These are phyloP conservation scores for Termitomyces eurrhizus DNA, from an alignment of 768 basidiomycete genomes.

Conservation along the genomic window DNA sequence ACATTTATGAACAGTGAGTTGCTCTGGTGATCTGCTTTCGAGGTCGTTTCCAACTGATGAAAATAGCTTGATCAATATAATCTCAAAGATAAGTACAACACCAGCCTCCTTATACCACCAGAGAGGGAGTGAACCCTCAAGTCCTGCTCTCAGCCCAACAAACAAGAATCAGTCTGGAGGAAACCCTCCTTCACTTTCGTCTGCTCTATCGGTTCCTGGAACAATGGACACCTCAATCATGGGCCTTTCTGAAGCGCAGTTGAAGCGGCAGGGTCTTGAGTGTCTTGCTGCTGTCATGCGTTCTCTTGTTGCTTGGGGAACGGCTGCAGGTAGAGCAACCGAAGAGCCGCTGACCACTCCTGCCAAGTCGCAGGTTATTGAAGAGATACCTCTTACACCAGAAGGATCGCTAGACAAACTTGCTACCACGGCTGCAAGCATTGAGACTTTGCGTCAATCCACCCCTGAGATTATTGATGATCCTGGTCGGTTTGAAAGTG, in stretches of 20 bases:
- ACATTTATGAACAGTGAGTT: constrained; percentile 92
- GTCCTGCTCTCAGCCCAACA: constrained; percentile 56
- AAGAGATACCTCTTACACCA: constrained; percentile 52
- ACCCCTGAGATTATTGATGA: constrained; percentile 88
- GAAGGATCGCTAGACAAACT: constrained; percentile 57
- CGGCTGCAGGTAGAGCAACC: constrained; percentile 41
- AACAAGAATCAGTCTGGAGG: constrained; percentile 37
- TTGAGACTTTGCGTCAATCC: constrained; percentile 56
- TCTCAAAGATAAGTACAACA: constrained; percentile 83
- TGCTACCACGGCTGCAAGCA: constrained; percentile 40
- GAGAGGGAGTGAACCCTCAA: constrained; percentile 53
- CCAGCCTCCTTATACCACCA: constrained; percentile 44
- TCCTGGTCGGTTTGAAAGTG: constrained; percentile 88
- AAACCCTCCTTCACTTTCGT: constrained; percentile 55
- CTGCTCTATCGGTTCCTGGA: constrained; percentile 60
- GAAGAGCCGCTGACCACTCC: constrained; percentile 37
- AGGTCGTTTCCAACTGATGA: constrained; percentile 3
- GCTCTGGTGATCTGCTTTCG: background rate
- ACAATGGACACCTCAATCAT: constrained; percentile 63
- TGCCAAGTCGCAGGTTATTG: constrained; percentile 43
- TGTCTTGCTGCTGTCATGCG: constrained; percentile 85
- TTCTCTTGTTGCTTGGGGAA: constrained; percentile 91
- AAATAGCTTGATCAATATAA: constrained; percentile 68
- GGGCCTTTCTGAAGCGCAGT: constrained; percentile 76
- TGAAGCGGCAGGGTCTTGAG: constrained; percentile 91